Conservation (phyloP, 1,284 basidiomycete species). For the Ustilago curta region DNA sequence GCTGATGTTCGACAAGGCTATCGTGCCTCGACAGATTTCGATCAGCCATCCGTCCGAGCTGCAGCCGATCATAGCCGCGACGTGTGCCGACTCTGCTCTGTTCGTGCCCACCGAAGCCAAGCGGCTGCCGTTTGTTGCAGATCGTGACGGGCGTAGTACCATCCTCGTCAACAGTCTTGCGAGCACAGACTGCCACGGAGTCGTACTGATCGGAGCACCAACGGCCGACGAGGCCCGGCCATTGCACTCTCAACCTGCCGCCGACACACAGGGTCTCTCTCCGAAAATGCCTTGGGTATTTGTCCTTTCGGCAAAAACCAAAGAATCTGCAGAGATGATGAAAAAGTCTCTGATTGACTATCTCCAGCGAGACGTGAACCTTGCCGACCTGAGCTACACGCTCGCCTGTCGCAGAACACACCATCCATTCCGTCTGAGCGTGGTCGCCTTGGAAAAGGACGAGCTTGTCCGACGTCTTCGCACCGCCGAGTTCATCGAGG, state of each 20-base stretch:
- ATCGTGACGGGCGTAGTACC: background rate
- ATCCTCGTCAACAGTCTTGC: slow-evolving; percentile 49
- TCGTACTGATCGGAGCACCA: slow-evolving; percentile 20
- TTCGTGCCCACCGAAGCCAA: slow-evolving; percentile 27
- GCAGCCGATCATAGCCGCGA: slow-evolving; percentile 22
- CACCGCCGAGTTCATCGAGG: slow-evolving; percentile 21
- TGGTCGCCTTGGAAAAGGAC: slow-evolving; percentile 35
- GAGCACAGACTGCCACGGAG: slow-evolving; percentile 36
- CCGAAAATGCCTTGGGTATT: slow-evolving; percentile 22
- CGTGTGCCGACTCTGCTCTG: slow-evolving; percentile 15
- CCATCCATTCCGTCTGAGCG: slow-evolving; percentile 38
- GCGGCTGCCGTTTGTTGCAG: slow-evolving; percentile 8
- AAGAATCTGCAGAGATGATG: slow-evolving; percentile 31
- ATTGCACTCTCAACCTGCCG: no score
- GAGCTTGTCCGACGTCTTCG: slow-evolving; percentile 36
- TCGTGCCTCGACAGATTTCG: slow-evolving; percentile 38
- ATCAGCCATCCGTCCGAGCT: slow-evolving; percentile 22
- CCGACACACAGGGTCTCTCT: no score
- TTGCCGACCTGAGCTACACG: slow-evolving; percentile 45
- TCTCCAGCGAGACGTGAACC: slow-evolving; percentile 31
- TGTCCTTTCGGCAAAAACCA: slow-evolving; percentile 40
- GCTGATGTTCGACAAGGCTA: slow-evolving; percentile 32
- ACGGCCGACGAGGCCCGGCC: slow-evolving; percentile 5
- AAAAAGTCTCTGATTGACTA: slow-evolving; percentile 38
- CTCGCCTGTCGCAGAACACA: slow-evolving; percentile 42